phyloP scores from a whole-genome alignment of 805 yeast genomes.

The Kodamaea kakaduensis region DNA sequence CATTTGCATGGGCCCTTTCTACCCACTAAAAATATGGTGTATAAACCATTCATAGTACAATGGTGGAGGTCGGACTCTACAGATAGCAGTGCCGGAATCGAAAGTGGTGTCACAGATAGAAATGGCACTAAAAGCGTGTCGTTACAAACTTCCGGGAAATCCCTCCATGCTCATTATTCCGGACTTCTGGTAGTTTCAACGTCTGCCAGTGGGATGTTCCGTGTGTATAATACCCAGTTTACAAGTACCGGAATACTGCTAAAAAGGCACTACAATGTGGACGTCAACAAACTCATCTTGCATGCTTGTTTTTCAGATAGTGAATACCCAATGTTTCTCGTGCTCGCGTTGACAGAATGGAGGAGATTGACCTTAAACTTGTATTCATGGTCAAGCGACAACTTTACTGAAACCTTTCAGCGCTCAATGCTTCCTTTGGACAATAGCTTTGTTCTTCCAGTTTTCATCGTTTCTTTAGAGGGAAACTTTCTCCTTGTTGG shows the following conservation, averaged over 20 bases:
- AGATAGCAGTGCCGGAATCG: conserved; percentile 13
- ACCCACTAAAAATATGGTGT: conserved; percentile 15
- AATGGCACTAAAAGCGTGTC: conserved; percentile 7
- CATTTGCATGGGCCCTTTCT: conserved; percentile 10
- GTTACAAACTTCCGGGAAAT: conserved; percentile 23
- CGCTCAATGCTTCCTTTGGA: conserved; percentile 39
- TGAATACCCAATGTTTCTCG: conserved; percentile 31
- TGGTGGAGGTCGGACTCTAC: too few relatives aligned
- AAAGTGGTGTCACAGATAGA: too few relatives aligned
- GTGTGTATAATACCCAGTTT: conserved; percentile 35
- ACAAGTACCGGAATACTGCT: conserved; percentile 37
- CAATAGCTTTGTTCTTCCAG: conserved; percentile 39
- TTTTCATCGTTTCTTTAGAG: conserved; percentile 38
- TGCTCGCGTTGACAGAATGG: conserved; percentile 33
- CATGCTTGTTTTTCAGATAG: conserved; percentile 40
- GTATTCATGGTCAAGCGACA: conserved; percentile 41
- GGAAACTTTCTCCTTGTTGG: conserved; percentile 38
- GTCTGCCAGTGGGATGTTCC: conserved; percentile 31
- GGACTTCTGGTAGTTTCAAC: conserved; percentile 40
- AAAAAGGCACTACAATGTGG: conserved; percentile 35
- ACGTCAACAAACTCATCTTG: conserved; percentile 38
- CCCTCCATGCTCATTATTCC: conserved; percentile 31
- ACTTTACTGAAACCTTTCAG: conserved; percentile 24
- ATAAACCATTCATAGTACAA: conserved; percentile 45
- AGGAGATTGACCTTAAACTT: conserved; percentile 35